phyloP scores from a whole-genome alignment of 768 basidiomycete genomes.

The Rhodotorula sphaerocarpa region DNA sequence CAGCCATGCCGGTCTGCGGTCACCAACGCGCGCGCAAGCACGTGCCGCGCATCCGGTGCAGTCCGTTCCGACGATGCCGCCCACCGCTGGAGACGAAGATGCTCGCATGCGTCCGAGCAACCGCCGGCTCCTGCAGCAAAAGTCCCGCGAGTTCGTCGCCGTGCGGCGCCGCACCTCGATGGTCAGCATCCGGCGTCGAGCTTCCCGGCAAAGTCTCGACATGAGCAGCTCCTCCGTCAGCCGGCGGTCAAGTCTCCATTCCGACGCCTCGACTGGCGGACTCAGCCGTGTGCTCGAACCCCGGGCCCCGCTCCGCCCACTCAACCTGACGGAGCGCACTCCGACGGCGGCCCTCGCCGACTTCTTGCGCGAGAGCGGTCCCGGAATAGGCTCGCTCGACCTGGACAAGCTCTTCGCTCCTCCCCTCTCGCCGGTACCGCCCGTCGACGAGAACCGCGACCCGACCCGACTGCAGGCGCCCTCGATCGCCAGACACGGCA shows the following conservation, averaged over 20 bases:
- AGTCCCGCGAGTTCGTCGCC: constrained; percentile 19
- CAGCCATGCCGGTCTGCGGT: no score
- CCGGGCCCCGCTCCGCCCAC: neutral
- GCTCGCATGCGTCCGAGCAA: neutral
- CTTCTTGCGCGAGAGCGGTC: constrained; percentile 18
- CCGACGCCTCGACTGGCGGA: neutral
- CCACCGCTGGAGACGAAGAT: no score
- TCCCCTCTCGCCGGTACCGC: no score
- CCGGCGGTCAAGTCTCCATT: no score
- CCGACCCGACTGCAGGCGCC: no score
- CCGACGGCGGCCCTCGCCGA: constrained; percentile 19
- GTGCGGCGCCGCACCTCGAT: neutral
- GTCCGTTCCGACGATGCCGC: no score
- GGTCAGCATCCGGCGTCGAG: neutral
- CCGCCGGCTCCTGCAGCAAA: neutral
- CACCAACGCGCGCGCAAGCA: no score
- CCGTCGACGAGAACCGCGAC: no score
- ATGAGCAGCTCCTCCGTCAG: no score
- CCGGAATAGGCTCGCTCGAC: constrained; percentile 9
- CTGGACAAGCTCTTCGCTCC: neutral
- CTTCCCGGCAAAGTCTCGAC: no score
- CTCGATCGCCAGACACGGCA: no score
- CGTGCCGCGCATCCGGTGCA: no score
- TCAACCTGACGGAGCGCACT: neutral
- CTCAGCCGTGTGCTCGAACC: constrained; percentile 2